Conservation (phyloP, 2,329 filamentous ascomycete genomes). For the Fusarium piperis region DNA sequence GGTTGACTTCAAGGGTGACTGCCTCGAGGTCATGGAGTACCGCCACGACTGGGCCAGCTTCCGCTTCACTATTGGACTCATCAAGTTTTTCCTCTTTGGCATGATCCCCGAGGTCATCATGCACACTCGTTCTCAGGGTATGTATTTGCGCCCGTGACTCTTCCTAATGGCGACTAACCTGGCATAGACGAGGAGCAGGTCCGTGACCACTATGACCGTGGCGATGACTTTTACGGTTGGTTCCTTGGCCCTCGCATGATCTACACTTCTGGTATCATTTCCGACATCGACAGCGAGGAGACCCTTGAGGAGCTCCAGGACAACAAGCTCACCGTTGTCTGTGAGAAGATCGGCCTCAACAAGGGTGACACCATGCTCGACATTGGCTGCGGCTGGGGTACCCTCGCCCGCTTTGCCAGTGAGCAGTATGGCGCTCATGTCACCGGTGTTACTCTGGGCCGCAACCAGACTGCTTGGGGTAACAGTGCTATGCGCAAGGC, state of each 20-base stretch:
- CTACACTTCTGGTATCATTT: constrained; percentile 95
- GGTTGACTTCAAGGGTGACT: constrained; percentile 95
- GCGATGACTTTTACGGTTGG: constrained; percentile 98
- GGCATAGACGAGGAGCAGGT: constrained; percentile 86
- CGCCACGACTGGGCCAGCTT: constrained; percentile 98
- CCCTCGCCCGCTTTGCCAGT: constrained; percentile 90
- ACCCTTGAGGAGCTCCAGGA: constrained; percentile 94
- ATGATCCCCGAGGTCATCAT: constrained; percentile 92
- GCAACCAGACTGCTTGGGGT: constrained; percentile 97
- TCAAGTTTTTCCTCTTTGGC: constrained; percentile 87
- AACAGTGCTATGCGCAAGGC: constrained; percentile 87
- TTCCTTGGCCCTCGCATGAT: constrained; percentile 99
- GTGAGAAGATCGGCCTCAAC: constrained; percentile 91
- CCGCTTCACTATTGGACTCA: constrained; percentile 84
- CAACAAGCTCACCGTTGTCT: constrained; percentile 95
- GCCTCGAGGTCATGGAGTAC: constrained; percentile 89
- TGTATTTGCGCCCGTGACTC: not conserved
- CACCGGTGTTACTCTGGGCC: constrained; percentile 91
- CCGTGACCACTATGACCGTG: constrained; percentile 95
- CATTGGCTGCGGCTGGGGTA: constrained; percentile 98
- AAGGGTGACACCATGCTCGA: constrained; percentile 86
- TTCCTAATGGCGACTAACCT: constrained; percentile 13
- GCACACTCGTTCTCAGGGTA: constrained; percentile 87
- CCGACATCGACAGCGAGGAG: constrained; percentile 87
- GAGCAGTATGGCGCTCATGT: constrained; percentile 88